Base-by-base conservation (phyloP, 2,329 filamentous ascomycete species). In the Beauveria sp. region DNA sequence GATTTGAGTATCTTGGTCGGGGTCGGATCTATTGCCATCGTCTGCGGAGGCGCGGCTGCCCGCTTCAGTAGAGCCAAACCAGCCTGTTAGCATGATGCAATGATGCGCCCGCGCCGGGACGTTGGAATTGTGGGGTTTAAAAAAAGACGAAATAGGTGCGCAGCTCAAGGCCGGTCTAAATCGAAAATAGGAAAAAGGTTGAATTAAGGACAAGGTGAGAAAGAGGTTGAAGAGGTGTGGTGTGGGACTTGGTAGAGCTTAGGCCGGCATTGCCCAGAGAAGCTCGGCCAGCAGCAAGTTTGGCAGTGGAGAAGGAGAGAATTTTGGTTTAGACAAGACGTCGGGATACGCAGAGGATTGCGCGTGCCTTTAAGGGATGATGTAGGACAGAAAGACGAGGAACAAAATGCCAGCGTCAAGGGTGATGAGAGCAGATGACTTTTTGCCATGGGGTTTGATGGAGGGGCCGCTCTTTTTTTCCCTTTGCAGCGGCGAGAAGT, bases 1-100 rank as follows among this genome's bases (percentile, higher is more conserved):
- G 64, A 93, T 83, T 61, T 85, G 87, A 70, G 91, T 92, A 69
- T 96, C 91, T 69, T 91, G 87, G 63, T 78, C 76, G 60, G 64
- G 67, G 43, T 79, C 76, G 63, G 75, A 74, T 12, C 76, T 79
- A 64, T 67, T 73, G 63, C 71, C 71, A 26, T 86, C 85, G 61
- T 89, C 85, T 65, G 74, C 75, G 5, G 86, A 88, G 51, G 83
- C 84, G 65, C 75, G 74, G 67, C 73, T 76, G 70, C 78, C 79
- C 79, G 69, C 66, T 65, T 70, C 69, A 71, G 70, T 66, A 46
- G 70, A 66, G 37, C 59, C 59, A 67, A 74, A 73, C 74, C 76
- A 79, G 68, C 70, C 71, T 65, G 75, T 78, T 67, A 79, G 74
- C 73, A 78, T 79, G 65, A 61, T 62, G 65, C 59, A 62, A 44